Conservation (phyloP, 2,329 filamentous ascomycete genomes). For the Paramyrothecium roridum region DNA sequence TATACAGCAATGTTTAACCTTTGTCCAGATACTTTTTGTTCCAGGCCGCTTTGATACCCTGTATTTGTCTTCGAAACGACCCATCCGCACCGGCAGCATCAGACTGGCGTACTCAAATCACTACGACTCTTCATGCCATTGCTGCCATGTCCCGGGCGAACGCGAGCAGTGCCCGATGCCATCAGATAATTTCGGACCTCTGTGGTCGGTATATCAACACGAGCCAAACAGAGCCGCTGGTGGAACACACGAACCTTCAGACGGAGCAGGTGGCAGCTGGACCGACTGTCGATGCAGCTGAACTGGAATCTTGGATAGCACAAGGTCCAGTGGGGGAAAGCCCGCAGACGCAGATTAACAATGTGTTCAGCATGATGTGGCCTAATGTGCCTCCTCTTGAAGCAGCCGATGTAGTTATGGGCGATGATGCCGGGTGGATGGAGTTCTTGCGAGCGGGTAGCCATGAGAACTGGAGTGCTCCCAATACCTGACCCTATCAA, state of each 20-base stretch:
- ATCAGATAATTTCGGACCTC: constrained; percentile 35
- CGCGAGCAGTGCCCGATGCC: constrained; percentile 36
- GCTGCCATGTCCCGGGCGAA: constrained; percentile 33
- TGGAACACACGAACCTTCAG: not conserved
- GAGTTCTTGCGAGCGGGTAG: constrained; percentile 24
- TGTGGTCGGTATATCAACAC: constrained; percentile 32
- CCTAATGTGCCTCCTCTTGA: constrained; percentile 34
- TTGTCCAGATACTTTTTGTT: constrained; percentile 41
- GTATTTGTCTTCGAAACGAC: constrained; percentile 41
- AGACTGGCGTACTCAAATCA: constrained; percentile 39
- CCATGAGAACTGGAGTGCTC: constrained; percentile 9
- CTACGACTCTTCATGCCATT: constrained; percentile 30
- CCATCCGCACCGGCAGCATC: constrained; percentile 29
- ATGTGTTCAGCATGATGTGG: constrained; percentile 43
- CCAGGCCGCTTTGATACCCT: constrained; percentile 45
- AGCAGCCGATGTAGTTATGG: constrained; percentile 33
- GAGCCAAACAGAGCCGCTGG: constrained; percentile 4
- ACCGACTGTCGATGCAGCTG: not conserved
- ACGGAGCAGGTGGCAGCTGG: not conserved
- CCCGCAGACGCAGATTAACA: constrained; percentile 39
- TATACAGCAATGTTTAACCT: not conserved
- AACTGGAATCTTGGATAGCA: constrained; percentile 2
- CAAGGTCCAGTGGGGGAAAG: constrained; percentile 28
- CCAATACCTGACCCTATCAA: not conserved
- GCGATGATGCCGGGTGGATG: constrained; percentile 32